Base-by-base conservation (phyloP, 2,329 filamentous ascomycete species). In the Xylaria sp. region DNA sequence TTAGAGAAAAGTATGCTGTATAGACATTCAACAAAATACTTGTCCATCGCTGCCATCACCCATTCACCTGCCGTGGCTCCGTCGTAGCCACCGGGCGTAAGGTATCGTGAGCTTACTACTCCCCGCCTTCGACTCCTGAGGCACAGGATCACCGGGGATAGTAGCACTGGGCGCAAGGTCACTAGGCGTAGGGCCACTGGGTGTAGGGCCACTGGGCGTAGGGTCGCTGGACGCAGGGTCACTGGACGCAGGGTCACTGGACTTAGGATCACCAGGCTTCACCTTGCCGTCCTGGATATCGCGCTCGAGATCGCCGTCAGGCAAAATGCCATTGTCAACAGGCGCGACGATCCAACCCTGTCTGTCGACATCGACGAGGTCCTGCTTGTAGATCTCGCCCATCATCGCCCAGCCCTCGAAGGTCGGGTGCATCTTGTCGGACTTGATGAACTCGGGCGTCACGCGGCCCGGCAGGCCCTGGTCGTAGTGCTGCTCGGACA, bases 401-500 rank as follows among this genome's bases (percentile, higher is more conserved):
- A 69, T 69, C 63, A 68, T 63, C 17, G 44, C 49, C 67, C 65
- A 69, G 19, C 67, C 67, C 5, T 65, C 54, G 13, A 47, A 60
- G 1, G 67, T 67, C 2, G 67, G 65, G 11, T 66, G 67, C 65
- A 69, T 69, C 23, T 64, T 44, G 23, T 72, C 71, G 4, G 29
- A 8, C 19, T 63, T 62, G 27, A 73, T 67, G 47, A 64, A 56
- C 27, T 59, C 54, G 15, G 53, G 31, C 4, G 58, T 60, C n/a
- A 71, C 60, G 41, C 71, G 69, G 9, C 60, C 63, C 2, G 69
- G 69, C 2, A 73, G 33, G 13, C 70, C 71, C 53, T 73, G 71
- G 33, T 70, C 70, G 43, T 52, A 64, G 56, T 73, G 71, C 65
- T 71, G 70, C 46, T 73, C 70, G 1, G 70, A 68, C 33, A 73